These are phyloP conservation scores for Aspergillus mulundensis DNA, from an alignment of 495 filamentous ascomycete species.

Conservation along the genomic window DNA sequence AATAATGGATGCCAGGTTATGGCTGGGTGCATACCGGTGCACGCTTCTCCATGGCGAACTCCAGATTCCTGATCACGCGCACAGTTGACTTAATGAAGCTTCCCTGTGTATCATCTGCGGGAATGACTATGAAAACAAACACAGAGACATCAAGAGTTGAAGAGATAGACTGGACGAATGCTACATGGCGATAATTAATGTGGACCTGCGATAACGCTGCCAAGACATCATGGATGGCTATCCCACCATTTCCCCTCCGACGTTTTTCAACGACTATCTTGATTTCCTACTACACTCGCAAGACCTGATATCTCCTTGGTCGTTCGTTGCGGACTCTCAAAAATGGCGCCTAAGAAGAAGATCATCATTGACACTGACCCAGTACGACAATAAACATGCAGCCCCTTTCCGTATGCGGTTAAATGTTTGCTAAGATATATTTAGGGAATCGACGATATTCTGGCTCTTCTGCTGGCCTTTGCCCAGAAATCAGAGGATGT, in stretches of 20 bases:
- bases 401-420: neutral
- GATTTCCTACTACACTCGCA: neutral
- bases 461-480: slow-evolving; percentile 81
- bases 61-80: too few species aligned
- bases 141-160: neutral
- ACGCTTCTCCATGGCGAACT: too few species aligned
- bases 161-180: neutral
- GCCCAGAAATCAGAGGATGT: slow-evolving; percentile 79
- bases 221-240: slow-evolving; percentile 11
- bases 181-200: neutral
- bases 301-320: neutral
- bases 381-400: slow-evolving; percentile 34
- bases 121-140: too few species aligned
- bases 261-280: neutral
- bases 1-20: neutral
- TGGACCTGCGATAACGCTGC: slow-evolving; percentile 10
- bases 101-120: too few species aligned
- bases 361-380: slow-evolving; percentile 97
- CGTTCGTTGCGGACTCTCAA: neutral
- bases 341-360: slow-evolving; percentile 43
- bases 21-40: too few species aligned
- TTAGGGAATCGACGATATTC: slow-evolving; percentile 86
- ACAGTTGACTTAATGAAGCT: too few species aligned
- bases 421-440: neutral
- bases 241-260: slow-evolving; percentile 11